These are phyloP conservation scores for Exophiala sideris DNA, from an alignment of 2,329 filamentous ascomycete genomes.

Conservation along the genomic window DNA sequence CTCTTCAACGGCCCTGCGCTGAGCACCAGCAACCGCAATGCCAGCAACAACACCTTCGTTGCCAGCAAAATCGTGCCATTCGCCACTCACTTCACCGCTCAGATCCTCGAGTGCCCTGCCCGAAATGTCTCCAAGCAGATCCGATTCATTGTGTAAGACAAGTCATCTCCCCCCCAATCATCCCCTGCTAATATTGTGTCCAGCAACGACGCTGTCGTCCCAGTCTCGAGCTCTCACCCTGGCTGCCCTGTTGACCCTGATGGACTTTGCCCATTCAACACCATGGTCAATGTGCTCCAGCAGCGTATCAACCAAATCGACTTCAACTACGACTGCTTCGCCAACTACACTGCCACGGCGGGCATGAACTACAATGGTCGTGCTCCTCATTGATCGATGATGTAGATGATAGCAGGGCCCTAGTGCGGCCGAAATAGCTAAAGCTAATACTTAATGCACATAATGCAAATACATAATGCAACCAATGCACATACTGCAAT, in stretches of 20 bases:
- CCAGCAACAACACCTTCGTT: constrained; percentile 1
- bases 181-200: neutral
- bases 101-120: constrained; percentile 4
- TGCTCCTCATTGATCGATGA: neutral
- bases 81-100: constrained; percentile 6
- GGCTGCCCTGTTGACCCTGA: constrained; percentile 6
- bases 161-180: too few species aligned
- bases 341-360: constrained; percentile 6
- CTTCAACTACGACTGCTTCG: constrained; percentile 9
- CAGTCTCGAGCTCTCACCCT: constrained; percentile 6
- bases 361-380: constrained; percentile 9
- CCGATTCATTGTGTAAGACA: constrained; percentile 7
- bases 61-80: constrained; percentile 6
- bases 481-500: too few species aligned
- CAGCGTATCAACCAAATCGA: constrained; percentile 9
- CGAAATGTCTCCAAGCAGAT: constrained; percentile 1
- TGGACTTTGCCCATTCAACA: constrained; percentile 8
- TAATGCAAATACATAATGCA: too few species aligned
- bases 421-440: too few species aligned
- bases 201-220: constrained; percentile 10
- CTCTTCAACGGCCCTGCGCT: constrained; percentile 3
- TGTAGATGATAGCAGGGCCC: too few species aligned
- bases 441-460: too few species aligned
- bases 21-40: neutral
- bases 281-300: constrained; percentile 3